Evolutionary conservation across 441 rosid genomes (phyloP).

Genomic region (Mallotus repandus): DNA sequence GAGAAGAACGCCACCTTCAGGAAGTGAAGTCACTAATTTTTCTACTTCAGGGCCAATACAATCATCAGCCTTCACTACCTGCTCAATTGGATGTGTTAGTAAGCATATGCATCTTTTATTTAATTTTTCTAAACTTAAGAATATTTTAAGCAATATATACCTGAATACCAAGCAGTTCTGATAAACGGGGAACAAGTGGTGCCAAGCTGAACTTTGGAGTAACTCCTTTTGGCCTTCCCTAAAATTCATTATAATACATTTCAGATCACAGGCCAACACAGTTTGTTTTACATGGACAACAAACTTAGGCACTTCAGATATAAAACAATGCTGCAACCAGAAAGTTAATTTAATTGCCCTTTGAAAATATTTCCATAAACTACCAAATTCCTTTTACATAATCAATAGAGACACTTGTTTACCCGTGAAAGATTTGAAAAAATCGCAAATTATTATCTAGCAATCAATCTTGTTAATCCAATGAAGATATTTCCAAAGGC

Average conservation of each 20-base stretch:
- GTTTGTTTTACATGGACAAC: background rate
- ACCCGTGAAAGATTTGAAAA: too few relatives aligned
- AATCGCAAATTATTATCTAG: too few relatives aligned
- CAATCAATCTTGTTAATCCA: too few relatives aligned
- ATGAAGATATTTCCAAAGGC: background rate
- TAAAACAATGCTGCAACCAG: constrained; percentile 3
- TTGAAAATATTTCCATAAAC: background rate
- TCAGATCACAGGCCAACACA: background rate
- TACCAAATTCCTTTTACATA: background rate
- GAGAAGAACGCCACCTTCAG: constrained; percentile 84
- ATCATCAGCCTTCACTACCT: constrained; percentile 89
- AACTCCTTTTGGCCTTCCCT: constrained; percentile 97
- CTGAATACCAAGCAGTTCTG: constrained; percentile 90
- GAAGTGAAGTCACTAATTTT: constrained; percentile 70
- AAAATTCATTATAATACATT: constrained; percentile 27
- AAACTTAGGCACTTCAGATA: background rate
- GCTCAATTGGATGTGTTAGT: constrained; percentile 12
- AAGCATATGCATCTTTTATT: background rate
- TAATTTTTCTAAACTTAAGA: background rate
- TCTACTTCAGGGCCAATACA: constrained; percentile 91
- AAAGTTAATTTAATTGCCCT: background rate
- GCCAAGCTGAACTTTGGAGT: constrained; percentile 91
- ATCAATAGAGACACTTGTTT: too few relatives aligned
- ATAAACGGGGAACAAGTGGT: constrained; percentile 89
- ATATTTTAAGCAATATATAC: constrained; percentile 28